Evolutionary conservation across 2,329 filamentous ascomycete genomes (phyloP).

Genomic region (Colletotrichum sansevieriae): DNA sequence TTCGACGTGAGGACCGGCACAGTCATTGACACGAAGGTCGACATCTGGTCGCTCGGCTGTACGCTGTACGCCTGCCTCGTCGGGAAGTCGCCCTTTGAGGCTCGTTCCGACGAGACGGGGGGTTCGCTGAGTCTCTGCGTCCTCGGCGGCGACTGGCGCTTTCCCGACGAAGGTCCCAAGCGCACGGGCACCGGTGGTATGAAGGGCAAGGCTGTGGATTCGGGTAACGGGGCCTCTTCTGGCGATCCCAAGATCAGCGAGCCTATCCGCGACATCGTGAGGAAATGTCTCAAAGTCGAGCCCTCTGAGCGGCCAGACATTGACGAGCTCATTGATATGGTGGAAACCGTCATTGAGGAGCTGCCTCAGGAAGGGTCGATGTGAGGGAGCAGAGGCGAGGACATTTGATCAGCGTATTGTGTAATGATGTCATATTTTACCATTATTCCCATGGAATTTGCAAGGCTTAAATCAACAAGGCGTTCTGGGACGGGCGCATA

Average conservation of each 20-base stretch:
- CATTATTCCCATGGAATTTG: slow-evolving; percentile 31
- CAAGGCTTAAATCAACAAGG: slow-evolving; percentile 27
- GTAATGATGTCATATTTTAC: slow-evolving; percentile 32
- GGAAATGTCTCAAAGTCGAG: slow-evolving; percentile 88
- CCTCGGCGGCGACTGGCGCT: slow-evolving; percentile 93
- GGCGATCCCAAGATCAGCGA: slow-evolving; percentile 76
- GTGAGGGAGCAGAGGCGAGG: slow-evolving; percentile 8
- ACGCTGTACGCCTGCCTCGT: slow-evolving; percentile 98
- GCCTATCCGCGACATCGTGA: slow-evolving; percentile 86
- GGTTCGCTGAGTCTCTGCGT: slow-evolving; percentile 94
- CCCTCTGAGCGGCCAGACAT: slow-evolving; percentile 89
- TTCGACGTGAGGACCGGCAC: slow-evolving; percentile 97
- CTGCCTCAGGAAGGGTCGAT: slow-evolving; percentile 69
- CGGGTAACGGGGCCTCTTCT: slow-evolving; percentile 45
- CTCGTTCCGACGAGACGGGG: slow-evolving; percentile 94
- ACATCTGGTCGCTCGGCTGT: slow-evolving; percentile 98
- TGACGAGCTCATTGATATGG: slow-evolving; percentile 82
- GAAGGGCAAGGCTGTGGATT: slow-evolving; percentile 45
- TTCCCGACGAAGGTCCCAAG: slow-evolving; percentile 83
- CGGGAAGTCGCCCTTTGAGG: slow-evolving; percentile 96
- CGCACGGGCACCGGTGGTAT: slow-evolving; percentile 56
- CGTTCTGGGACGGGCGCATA: slow-evolving; percentile 36
- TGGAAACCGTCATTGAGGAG: slow-evolving; percentile 78
- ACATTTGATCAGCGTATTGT: slow-evolving; percentile 17
- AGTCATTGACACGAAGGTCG: slow-evolving; percentile 94